Base-by-base conservation (phyloP, 2,329 filamentous ascomycete species). In the Scedosporium apiospermum region DNA sequence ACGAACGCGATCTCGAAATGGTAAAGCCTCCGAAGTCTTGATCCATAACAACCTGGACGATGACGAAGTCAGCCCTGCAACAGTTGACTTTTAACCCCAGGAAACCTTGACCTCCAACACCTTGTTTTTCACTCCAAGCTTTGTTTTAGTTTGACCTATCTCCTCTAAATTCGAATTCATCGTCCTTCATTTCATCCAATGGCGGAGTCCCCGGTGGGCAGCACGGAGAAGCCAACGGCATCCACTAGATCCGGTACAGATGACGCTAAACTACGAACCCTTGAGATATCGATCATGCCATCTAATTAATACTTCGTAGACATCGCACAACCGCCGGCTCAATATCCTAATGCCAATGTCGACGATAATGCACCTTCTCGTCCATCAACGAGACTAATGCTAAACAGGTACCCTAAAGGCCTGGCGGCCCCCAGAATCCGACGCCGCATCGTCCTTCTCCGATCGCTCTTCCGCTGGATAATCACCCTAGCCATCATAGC, bases 361-460 rank as follows among this genome's bases (percentile, higher is more conserved):
- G 44, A 49, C 44, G 44, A 49, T 7, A n/a, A 49, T 21, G 44
- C 34, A 38, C 12, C 10, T 38, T 38, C 44, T 5, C 44, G 44
- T 14, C 44, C 16, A 49, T 49, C 51, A 55, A 4, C 51, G 12
- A 55, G 12, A 3, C 12, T 27, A 6, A 23, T 23, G 12, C 51
- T 3, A 26, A 23, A 23, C 83, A 3, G 65, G 1, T 66, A 3
- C 6, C 57, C 57, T 7, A 58, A 38, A 27, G 57, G 57, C 9
- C 27, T 58, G 1, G 57, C 27, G 7, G 23, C 57, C n/a, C 2
- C 2, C 3, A 23, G 26, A 21, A 38, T 16, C 26, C 57, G 27
- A n/a, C 23, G 27, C 6, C 57, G 27, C 27, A n/a, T 34, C 57
- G 57, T 58, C n/a, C 57, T 58, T 2, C 57, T 58, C n/a, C 2